Evolutionary conservation across 345 rosid genomes (phyloP).

Genomic region (Draba incana): DNA sequence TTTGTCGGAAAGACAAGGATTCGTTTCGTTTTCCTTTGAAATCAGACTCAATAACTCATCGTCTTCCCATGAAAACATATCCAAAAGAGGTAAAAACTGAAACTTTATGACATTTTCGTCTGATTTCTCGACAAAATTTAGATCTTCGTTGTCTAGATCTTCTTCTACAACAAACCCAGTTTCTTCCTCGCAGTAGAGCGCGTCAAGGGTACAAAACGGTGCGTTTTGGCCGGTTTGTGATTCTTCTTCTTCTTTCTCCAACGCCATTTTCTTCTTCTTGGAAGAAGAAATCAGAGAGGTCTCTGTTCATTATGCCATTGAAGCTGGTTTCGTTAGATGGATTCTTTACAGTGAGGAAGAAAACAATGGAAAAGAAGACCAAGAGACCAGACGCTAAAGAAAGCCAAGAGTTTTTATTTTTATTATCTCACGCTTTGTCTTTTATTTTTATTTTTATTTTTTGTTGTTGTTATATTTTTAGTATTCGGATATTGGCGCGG

Average conservation of each 20-base stretch:
- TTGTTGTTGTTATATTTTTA: not conserved
- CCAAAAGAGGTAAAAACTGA: conserved; percentile 49
- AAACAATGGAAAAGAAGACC: conserved; percentile 25
- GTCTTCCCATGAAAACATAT: conserved; percentile 60
- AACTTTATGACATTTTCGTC: conserved; percentile 44
- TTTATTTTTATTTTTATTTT: not conserved
- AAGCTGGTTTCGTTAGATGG: conserved; percentile 24
- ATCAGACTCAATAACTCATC: conserved; percentile 57
- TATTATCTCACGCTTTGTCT: conserved; percentile 53
- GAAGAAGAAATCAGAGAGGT: conserved; percentile 53
- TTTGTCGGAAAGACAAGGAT: conserved; percentile 34
- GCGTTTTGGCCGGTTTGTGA: conserved; percentile 38
- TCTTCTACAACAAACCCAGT: conserved; percentile 40
- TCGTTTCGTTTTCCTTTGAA: conserved; percentile 64
- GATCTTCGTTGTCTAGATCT: conserved; percentile 36
- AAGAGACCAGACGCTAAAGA: conserved; percentile 38
- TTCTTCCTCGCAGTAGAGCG: conserved; percentile 73
- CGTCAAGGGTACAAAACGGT: conserved; percentile 52
- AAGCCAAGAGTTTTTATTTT: conserved; percentile 54
- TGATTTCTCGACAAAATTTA: conserved; percentile 34
- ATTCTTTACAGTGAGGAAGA: conserved; percentile 23
- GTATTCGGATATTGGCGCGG: too few species aligned
- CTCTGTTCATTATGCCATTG: conserved; percentile 60
- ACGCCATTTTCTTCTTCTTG: conserved; percentile 60
- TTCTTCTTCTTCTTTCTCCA: conserved; percentile 50